Evolutionary conservation across 495 filamentous ascomycete genomes (phyloP).

Genomic region (Letharia columbiana): DNA sequence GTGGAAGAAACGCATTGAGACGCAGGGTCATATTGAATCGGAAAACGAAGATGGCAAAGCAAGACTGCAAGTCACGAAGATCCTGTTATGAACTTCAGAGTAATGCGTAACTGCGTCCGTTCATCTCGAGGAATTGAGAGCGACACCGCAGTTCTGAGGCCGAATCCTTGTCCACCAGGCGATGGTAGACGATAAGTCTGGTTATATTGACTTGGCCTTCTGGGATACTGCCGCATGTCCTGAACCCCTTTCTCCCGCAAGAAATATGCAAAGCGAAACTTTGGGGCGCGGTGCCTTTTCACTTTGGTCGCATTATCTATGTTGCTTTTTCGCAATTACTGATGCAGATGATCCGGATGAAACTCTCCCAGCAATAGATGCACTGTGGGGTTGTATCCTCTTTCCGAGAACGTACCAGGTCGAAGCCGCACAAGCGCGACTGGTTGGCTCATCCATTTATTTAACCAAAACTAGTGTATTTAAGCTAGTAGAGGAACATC

Average conservation of each 20-base stretch:
- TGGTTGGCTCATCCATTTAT: neutral
- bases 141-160: neutral
- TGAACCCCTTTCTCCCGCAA: neutral
- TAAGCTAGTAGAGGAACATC: neutral
- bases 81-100: constrained; percentile 4
- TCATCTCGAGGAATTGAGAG: neutral
- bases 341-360: neutral
- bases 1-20: constrained; percentile 80
- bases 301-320: neutral
- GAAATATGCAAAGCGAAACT: neutral
- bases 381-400: neutral
- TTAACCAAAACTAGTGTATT: neutral
- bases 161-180: neutral
- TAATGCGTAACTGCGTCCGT: neutral
- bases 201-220: neutral
- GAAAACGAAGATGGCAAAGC: constrained; percentile 22
- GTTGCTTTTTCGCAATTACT: neutral
- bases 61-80: constrained; percentile 11
- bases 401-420: neutral
- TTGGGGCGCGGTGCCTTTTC: neutral
- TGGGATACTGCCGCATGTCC: neutral
- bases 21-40: constrained; percentile 47
- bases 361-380: too few species aligned
- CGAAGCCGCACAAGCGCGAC: neutral
- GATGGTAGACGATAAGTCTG: neutral